These are phyloP conservation scores for Nothophytophthora sp. DNA, from an alignment of 352 stramenopile genomes.

Conservation along the genomic window DNA sequence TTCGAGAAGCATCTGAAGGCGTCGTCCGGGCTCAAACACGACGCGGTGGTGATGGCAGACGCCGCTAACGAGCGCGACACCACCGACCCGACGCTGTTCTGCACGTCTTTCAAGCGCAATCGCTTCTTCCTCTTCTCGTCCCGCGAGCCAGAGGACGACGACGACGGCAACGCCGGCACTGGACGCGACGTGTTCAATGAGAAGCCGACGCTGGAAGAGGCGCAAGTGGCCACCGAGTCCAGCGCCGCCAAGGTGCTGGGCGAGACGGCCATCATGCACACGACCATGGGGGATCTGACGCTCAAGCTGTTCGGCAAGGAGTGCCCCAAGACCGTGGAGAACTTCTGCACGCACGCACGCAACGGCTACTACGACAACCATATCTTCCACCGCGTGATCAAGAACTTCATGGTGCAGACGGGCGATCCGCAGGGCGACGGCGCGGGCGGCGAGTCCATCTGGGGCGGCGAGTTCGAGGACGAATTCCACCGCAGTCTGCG, in stretches of 20 bases:
- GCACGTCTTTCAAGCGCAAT: slow-evolving; percentile 87
- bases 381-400: slow-evolving; percentile 99
- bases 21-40: slow-evolving; percentile 49
- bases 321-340: slow-evolving; percentile 96
- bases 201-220: slow-evolving; percentile 95
- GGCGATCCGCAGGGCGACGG: slow-evolving; percentile 96
- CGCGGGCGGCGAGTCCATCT: slow-evolving; percentile 98
- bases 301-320: slow-evolving; percentile 97
- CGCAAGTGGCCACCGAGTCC: slow-evolving; percentile 85
- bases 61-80: slow-evolving; percentile 29
- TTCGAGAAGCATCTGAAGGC: slow-evolving; percentile 85
- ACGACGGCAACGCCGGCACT: slow-evolving; percentile 39
- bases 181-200: slow-evolving; percentile 98
- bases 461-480: slow-evolving; percentile 99
- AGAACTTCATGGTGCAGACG: slow-evolving; percentile 98
- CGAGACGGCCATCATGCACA: slow-evolving; percentile 94
- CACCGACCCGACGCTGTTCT: slow-evolving; percentile 89
- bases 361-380: slow-evolving; percentile 99
- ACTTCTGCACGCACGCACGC: slow-evolving; percentile 97
- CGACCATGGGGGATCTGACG: slow-evolving; percentile 98
- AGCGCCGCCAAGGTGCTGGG: slow-evolving; percentile 54
- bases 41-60: slow-evolving; percentile 68
- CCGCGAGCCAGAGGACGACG: slow-evolving; percentile 89
- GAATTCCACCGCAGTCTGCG: slow-evolving; percentile 95
- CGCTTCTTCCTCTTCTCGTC: slow-evolving; percentile 98